Evolutionary conservation across 495 filamentous ascomycete species (phyloP).

Genomic region (Aspergillus incahuasiensis): DNA sequence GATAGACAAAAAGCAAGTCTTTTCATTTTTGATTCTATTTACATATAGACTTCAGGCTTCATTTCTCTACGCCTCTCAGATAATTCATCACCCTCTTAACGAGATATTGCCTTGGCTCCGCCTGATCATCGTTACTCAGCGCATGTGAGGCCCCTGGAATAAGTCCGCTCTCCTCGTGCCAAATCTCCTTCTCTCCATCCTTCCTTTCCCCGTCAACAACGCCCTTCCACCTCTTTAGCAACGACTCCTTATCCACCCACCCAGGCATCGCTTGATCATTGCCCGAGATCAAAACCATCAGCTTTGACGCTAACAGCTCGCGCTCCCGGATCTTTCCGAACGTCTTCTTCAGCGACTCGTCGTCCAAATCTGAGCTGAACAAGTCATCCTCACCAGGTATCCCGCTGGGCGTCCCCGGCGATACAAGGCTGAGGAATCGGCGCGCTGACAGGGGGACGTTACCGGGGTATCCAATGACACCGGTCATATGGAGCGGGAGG

Average conservation of each 20-base stretch:
- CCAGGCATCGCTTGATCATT: conserved; percentile 66
- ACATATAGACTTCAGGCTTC: neutral
- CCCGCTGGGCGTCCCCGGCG: conserved; percentile 39
- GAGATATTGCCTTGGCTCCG: conserved; percentile 35
- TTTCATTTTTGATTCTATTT: neutral
- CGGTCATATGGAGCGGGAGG: conserved; percentile 33
- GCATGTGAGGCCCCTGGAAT: conserved; percentile 45
- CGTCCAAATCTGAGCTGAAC: conserved; percentile 71
- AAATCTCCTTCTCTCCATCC: conserved; percentile 21
- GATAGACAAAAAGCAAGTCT: neutral
- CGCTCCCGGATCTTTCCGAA: conserved; percentile 57
- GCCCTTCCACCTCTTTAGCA: conserved; percentile 59
- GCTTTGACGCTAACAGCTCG: conserved; percentile 46
- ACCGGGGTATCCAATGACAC: conserved; percentile 30
- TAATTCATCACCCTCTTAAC: conserved; percentile 28
- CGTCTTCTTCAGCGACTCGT: conserved; percentile 48
- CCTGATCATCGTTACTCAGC: conserved; percentile 45
- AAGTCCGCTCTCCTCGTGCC: conserved; percentile 38
- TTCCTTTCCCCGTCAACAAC: conserved; percentile 41
- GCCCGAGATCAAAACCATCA: conserved; percentile 57
- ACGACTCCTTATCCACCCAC: conserved; percentile 54
- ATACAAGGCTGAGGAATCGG: conserved; percentile 63
- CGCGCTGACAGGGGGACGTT: conserved; percentile 55
- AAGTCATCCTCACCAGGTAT: conserved; percentile 72
- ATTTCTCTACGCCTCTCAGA: neutral